Evolutionary conservation across 371 early-diverging fungal species (phyloP).

Genomic region (Mucor saturninus): DNA sequence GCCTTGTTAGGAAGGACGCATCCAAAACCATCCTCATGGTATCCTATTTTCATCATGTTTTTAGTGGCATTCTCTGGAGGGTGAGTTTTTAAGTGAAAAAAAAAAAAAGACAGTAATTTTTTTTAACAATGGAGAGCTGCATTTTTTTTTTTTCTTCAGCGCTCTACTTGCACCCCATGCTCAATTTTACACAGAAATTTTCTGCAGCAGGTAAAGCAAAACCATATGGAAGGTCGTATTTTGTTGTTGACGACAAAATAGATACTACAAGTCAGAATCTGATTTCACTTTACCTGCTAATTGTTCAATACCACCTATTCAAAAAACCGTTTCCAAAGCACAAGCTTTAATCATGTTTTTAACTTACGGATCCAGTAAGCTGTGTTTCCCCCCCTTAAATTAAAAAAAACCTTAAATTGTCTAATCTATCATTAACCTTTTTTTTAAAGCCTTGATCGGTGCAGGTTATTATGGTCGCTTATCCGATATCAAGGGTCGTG

Average conservation of each 20-base stretch:
- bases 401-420: not conserved
- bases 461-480: conserved; percentile 45
- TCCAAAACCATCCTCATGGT: conserved; percentile 34
- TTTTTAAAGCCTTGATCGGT: conserved; percentile 33
- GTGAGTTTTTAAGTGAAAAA: conserved; percentile 16
- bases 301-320: conserved; percentile 49
- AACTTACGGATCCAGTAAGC: conserved; percentile 33
- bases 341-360: conserved; percentile 43
- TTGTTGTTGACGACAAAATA: not conserved
- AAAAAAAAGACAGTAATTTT: not conserved
- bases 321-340: conserved; percentile 39
- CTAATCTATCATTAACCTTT: not conserved
- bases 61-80: conserved; percentile 25
- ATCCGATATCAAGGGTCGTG: conserved; percentile 45
- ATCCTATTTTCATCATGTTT: conserved; percentile 29
- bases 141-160: conserved; percentile 13
- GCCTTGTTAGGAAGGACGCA: not conserved
- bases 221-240: too few relatives aligned
- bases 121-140: not conserved
- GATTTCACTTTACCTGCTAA: conserved; percentile 18
- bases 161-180: conserved; percentile 38
- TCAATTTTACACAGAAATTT: conserved; percentile 46
- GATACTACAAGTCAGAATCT: conserved; percentile 30
- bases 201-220: conserved; percentile 34
- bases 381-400: not conserved